Evolutionary conservation across 352 stramenopile species (phyloP).

Genomic region (Phytophthora agathidicida): DNA sequence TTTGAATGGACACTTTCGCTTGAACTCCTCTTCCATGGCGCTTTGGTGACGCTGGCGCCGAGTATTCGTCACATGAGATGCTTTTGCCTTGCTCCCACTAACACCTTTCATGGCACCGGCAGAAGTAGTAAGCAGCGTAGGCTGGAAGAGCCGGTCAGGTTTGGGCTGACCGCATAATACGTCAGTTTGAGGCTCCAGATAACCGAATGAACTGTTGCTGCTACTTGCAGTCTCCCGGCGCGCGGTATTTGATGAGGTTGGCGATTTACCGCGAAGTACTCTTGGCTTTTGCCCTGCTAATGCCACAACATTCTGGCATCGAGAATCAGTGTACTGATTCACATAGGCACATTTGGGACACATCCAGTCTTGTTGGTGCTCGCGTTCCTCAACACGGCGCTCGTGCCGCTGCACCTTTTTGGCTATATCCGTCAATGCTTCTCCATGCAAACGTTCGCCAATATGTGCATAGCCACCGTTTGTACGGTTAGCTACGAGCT

Average conservation of each 20-base stretch:
- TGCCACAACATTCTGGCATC: constrained; percentile 66
- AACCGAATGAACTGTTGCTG: constrained; percentile 25
- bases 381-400: constrained; percentile 45
- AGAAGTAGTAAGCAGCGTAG: constrained; percentile 57
- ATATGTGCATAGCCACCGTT: constrained; percentile 67
- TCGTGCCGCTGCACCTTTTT: constrained; percentile 63
- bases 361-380: constrained; percentile 75
- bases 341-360: constrained; percentile 76
- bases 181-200: constrained; percentile 27
- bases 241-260: constrained; percentile 4
- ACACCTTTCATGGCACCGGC: constrained; percentile 33
- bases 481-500: constrained; percentile 57
- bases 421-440: constrained; percentile 69
- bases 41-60: constrained; percentile 59
- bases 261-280: constrained; percentile 3
- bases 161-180: constrained; percentile 61
- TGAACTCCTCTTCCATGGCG: constrained; percentile 70
- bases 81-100: constrained; percentile 51
- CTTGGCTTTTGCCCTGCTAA: constrained; percentile 15
- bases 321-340: constrained; percentile 60
- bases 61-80: constrained; percentile 34
- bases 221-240: constrained; percentile 32
- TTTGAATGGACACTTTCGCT: constrained; percentile 67
- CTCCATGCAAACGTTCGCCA: constrained; percentile 73
- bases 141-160: constrained; percentile 68